A percentile compares a stretch with the other conserved stretches of the same genome.
Conservation (phyloP, 1,284 basidiomycete species). For the Pisolithus thermaeus region DNA sequence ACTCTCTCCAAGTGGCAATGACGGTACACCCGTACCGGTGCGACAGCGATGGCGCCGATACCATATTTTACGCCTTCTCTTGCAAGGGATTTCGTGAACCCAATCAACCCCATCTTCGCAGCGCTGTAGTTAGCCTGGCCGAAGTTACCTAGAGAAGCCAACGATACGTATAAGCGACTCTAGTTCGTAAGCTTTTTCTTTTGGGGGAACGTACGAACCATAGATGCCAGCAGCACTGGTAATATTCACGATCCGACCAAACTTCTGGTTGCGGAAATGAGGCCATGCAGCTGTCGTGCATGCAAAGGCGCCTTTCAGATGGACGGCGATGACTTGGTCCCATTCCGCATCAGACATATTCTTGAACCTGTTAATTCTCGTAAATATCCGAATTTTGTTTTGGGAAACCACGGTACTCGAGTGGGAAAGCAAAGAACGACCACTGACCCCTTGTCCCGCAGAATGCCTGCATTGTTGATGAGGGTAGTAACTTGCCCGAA, state of each 20-base stretch:
- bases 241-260: conserved; percentile 90
- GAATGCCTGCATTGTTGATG: conserved; percentile 97
- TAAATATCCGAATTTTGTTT: not conserved
- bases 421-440: not conserved
- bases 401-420: too few species aligned
- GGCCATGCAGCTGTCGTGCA: conserved; percentile 98
- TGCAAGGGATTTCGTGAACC: conserved; percentile 90
- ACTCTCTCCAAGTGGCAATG: not conserved
- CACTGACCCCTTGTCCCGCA: conserved; percentile 74
- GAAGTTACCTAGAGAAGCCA: conserved; percentile 71
- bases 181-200: too few species aligned
- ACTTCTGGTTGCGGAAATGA: conserved; percentile 92
- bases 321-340: conserved; percentile 85
- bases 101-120: conserved; percentile 86
- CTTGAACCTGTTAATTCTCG: conserved; percentile 58
- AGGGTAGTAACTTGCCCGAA: conserved; percentile 83
- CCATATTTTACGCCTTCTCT: conserved; percentile 90
- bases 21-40: conserved; percentile 57
- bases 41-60: conserved; percentile 85
- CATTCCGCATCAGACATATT: conserved; percentile 90
- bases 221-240: conserved; percentile 84
- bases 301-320: conserved; percentile 93
- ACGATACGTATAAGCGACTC: too few species aligned
- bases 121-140: conserved; percentile 94
- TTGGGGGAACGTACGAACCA: conserved; percentile 38